Base-by-base conservation (phyloP, 768 basidiomycete genomes). In the Crassisporium funariophilum region DNA sequence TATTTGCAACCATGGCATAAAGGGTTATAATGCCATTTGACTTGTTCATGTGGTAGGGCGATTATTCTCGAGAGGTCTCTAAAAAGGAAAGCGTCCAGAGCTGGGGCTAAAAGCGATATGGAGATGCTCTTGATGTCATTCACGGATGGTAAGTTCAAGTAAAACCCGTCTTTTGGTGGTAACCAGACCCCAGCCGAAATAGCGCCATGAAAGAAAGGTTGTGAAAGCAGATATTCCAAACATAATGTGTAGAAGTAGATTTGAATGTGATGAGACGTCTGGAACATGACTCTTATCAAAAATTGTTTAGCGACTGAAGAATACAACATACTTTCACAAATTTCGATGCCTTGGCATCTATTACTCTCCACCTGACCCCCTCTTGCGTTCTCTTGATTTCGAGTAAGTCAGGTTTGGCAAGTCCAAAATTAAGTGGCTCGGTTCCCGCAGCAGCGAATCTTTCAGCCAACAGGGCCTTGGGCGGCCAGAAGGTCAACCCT, bases 221-320 rank as follows among this genome's bases (percentile, higher is more conserved):
- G 47, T 10, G 61, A 57, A 19, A 79, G 68, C 9, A 78, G 56
- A 45, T 67, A 60, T 16, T 60, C 57, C 13, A 78, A 58, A 47
- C 76, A 80, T 12, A 75, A 50, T 5, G 69, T 72, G 53, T 80
- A 78, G 46, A 77, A 77, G 56, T 76, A 77, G 15, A 78, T 74
- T 58, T 80, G 78, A 25, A 73, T 71, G 38, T 76, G 74, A 52
- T 80, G 78, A 6, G 76, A 70, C 17, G 76, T 72, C 76, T 79
- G 35, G 13, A 39, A 35, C 21, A 21, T 42, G 15, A 8, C 40
- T 31, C 24, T 29, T 20, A 29, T 16, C 31, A 12, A 37, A 21
- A 15, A 17, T 20, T 15, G 33, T 41, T 33, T 21, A 24, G 24
- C 11, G 15, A 44, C 31, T 31, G 15, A 4, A 16, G 39, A 29